Percentiles rank a stretch among this genome's conserved stretches.
These are phyloP conservation scores for Penicillium sp. DNA, from an alignment of 2,329 filamentous ascomycete genomes.

Conservation along the genomic window DNA sequence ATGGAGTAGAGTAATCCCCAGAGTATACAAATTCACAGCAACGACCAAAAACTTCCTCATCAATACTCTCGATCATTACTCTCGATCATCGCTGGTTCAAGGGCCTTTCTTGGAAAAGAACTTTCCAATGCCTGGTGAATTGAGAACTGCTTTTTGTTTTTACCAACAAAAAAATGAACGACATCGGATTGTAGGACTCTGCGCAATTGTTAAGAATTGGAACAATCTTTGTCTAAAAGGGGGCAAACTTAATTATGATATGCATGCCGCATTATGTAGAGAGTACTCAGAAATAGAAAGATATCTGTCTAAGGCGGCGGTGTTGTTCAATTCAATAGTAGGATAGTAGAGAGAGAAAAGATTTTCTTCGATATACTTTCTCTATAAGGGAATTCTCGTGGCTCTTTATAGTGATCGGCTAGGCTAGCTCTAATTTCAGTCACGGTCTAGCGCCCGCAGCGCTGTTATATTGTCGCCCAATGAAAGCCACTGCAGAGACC, in stretches of 20 bases:
- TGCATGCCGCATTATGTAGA: background rate
- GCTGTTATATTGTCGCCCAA: background rate
- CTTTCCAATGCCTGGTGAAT: background rate
- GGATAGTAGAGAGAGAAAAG: background rate
- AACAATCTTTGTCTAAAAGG: background rate
- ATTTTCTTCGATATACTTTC: background rate
- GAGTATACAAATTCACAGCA: background rate
- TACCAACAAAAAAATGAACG: background rate
- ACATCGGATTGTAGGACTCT: background rate
- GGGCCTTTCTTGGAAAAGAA: background rate
- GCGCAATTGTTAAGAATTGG: background rate
- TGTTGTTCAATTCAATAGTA: background rate
- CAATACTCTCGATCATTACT: background rate
- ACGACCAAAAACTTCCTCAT: background rate
- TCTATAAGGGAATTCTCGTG: background rate
- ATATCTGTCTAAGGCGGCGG: background rate
- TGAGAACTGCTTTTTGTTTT: background rate
- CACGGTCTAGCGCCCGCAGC: too few species aligned
- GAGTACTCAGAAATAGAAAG: background rate
- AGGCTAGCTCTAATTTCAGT: too few species aligned
- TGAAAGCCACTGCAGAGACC: slow-evolving; percentile 6
- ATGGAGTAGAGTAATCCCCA: background rate
- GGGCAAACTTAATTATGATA: background rate
- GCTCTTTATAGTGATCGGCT: background rate
- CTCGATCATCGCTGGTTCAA: background rate